Conservation (phyloP, 768 basidiomycete species). For the Coprinopsis marcescibilis region DNA sequence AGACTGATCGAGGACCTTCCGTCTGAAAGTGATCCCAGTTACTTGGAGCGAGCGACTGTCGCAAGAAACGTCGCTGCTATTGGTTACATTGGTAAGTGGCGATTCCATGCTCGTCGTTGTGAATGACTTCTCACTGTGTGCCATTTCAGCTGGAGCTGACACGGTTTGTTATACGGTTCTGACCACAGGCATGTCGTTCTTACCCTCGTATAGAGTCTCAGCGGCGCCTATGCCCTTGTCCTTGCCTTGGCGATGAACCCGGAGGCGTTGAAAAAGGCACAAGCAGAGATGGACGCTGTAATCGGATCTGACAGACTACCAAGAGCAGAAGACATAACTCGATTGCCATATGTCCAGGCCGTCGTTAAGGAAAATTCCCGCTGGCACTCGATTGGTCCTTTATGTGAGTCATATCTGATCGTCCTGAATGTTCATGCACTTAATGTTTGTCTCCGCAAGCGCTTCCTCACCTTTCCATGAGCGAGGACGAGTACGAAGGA, state of each 20-base stretch:
- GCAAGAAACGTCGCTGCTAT: neutral
- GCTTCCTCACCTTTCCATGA: constrained; percentile 6
- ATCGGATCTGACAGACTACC: constrained; percentile 30
- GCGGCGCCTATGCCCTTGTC: constrained; percentile 27
- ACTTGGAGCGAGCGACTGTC: neutral
- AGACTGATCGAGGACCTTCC: neutral
- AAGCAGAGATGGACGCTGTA: constrained; percentile 32
- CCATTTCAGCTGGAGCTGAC: constrained; percentile 22
- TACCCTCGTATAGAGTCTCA: constrained; percentile 22
- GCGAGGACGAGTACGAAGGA: constrained; percentile 6
- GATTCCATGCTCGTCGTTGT: neutral
- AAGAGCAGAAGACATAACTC: constrained; percentile 22
- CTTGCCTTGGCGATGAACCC: constrained; percentile 32
- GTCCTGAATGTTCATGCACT: neutral
- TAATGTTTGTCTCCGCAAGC: constrained; percentile 15
- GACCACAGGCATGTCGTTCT: neutral
- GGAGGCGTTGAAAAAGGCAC: constrained; percentile 27
- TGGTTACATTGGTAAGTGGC: neutral
- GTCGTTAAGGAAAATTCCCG: constrained; percentile 30
- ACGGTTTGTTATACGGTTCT: constrained; percentile 8
- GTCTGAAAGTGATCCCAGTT: neutral
- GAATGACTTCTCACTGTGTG: neutral
- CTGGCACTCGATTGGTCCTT: constrained; percentile 27
- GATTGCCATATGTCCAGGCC: constrained; percentile 30
- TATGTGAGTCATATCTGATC: constrained; percentile 21